These are phyloP conservation scores for Fusarium foetens DNA, from an alignment of 2,329 filamentous ascomycete species.

Conservation along the genomic window DNA sequence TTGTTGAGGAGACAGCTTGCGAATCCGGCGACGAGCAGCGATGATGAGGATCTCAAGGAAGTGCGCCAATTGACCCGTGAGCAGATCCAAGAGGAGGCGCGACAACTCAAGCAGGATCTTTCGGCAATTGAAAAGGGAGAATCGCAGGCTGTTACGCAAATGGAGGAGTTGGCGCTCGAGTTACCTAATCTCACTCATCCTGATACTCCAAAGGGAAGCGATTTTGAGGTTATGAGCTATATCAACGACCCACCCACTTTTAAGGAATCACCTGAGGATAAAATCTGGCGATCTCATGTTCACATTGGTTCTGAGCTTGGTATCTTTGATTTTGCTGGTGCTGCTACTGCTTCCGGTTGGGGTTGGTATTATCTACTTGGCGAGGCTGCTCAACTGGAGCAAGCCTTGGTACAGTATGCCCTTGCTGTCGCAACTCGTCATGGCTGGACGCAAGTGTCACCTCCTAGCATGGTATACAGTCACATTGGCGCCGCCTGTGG, in stretches of 20 bases:
- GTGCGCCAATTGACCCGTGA: constrained; percentile 56
- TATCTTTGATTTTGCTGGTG: constrained; percentile 88
- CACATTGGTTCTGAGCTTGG: constrained; percentile 87
- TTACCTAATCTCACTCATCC: constrained; percentile 88
- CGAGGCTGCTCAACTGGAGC: constrained; percentile 92
- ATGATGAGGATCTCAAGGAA: constrained; percentile 54
- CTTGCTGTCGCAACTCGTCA: constrained; percentile 75
- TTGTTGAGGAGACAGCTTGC: constrained; percentile 65
- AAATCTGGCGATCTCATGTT: constrained; percentile 78
- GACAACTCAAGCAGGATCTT: constrained; percentile 71
- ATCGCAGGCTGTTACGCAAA: constrained; percentile 68
- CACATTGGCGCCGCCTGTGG: constrained; percentile 92
- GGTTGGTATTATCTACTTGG: constrained; percentile 98
- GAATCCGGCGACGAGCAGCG: constrained; percentile 60
- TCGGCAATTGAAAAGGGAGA: constrained; percentile 70
- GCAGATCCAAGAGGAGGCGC: constrained; percentile 70
- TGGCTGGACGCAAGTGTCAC: constrained; percentile 84
- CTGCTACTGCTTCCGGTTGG: constrained; percentile 88
- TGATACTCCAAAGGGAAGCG: constrained; percentile 76
- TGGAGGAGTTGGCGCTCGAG: constrained; percentile 77
- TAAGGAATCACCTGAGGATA: constrained; percentile 42
- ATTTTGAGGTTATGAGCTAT: constrained; percentile 74
- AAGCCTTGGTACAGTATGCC: constrained; percentile 89
- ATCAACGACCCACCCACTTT: constrained; percentile 76
- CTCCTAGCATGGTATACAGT: constrained; percentile 90